Percentiles rank a stretch among this genome's conserved stretches.
These are phyloP conservation scores for Jackrogersella minutella DNA, from an alignment of 495 filamentous ascomycete genomes.

Conservation along the genomic window DNA sequence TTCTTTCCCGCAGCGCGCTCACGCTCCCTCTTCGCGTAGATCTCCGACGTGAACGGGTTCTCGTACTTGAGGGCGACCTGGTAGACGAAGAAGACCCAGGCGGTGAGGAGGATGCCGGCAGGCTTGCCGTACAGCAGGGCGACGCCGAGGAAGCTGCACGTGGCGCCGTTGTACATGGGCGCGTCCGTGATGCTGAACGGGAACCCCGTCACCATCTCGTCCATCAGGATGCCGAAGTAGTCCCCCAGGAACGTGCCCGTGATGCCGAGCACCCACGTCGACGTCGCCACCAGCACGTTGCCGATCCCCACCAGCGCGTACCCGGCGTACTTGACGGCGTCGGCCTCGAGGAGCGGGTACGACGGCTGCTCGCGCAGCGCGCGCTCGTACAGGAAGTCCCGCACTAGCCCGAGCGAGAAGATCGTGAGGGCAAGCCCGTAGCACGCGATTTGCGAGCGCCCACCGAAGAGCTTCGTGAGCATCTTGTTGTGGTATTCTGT, in stretches of 20 bases:
- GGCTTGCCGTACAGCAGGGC: constrained; percentile 91
- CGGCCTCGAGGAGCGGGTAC: constrained; percentile 65
- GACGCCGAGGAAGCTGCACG: constrained; percentile 88
- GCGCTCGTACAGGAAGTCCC: constrained; percentile 78
- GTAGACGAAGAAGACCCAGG: constrained; percentile 79
- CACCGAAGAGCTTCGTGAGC: constrained; percentile 85
- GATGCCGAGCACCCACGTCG: constrained; percentile 91
- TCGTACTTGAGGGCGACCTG: constrained; percentile 86
- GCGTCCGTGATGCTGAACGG: constrained; percentile 93
- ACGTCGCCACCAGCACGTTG: constrained; percentile 84
- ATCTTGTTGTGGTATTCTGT: constrained; percentile 90
- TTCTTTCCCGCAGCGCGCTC: constrained; percentile 50
- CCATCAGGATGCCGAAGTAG: constrained; percentile 99
- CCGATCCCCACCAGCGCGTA: constrained; percentile 75
- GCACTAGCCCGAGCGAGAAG: constrained; percentile 88
- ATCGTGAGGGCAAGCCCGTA: constrained; percentile 89
- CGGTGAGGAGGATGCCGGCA: constrained; percentile 81
- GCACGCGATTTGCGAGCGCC: constrained; percentile 82
- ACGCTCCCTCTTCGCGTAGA: constrained; percentile 88
- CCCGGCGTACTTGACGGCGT: constrained; percentile 63
- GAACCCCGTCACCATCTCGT: constrained; percentile 88
- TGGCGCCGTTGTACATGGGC: constrained; percentile 97
- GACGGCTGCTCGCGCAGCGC: constrained; percentile 82
- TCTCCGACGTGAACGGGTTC: constrained; percentile 95
- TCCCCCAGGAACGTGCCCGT: constrained; percentile 98